Conservation (phyloP, 345 rosid species). For the Syzygium jambos region DNA sequence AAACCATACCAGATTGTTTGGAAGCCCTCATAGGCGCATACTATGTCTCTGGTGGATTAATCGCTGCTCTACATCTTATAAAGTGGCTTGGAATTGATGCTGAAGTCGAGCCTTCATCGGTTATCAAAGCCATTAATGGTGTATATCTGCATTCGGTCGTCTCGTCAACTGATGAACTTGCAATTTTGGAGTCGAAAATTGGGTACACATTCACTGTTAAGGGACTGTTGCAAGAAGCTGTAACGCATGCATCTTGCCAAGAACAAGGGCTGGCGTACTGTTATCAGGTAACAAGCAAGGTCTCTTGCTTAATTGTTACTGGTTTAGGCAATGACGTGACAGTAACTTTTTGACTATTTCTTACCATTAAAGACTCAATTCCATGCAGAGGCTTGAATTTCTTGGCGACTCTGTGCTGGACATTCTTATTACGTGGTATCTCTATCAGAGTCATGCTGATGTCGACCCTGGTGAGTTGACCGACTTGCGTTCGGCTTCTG, state of each 20-base stretch:
- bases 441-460: conserved; percentile 48
- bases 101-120: conserved; percentile 33
- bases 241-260: conserved; percentile 53
- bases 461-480: conserved; percentile 89
- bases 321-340: not conserved
- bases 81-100: conserved; percentile 71
- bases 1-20: conserved; percentile 76
- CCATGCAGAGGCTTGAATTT: conserved; percentile 83
- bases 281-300: conserved; percentile 47
- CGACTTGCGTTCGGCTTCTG: conserved; percentile 81
- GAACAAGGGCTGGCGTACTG: conserved; percentile 36
- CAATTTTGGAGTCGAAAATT: conserved; percentile 51
- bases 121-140: conserved; percentile 34
- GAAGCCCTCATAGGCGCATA: conserved; percentile 87
- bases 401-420: conserved; percentile 87
- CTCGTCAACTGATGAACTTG: conserved; percentile 36
- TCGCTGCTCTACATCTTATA: conserved; percentile 53
- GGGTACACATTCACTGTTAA: conserved; percentile 46
- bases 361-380: not conserved
- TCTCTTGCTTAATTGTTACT: not conserved
- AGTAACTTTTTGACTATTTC: not conserved
- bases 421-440: conserved; percentile 72
- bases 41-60: conserved; percentile 58
- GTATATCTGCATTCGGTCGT: conserved; percentile 35
- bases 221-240: conserved; percentile 76